phyloP scores from a whole-genome alignment of 352 stramenopile species.

The Globisporangium recalcitrans region DNA sequence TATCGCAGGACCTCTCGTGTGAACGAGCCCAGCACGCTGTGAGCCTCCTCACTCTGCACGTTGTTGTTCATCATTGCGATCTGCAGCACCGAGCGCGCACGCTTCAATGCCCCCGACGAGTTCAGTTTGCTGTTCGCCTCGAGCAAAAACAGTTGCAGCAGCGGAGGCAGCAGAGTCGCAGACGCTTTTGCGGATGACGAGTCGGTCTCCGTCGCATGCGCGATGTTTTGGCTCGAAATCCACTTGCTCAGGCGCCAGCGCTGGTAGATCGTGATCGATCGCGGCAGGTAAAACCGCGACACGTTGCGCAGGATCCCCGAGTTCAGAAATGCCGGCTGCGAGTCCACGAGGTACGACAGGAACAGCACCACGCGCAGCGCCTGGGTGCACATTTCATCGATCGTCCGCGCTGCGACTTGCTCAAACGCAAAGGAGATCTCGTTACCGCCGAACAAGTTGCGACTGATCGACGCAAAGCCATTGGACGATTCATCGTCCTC shows the following conservation, averaged over 20 bases:
- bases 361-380: conserved; percentile 61
- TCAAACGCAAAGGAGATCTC: conserved; percentile 59
- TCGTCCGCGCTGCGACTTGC: conserved; percentile 47
- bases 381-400: conserved; percentile 63
- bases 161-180: conserved; percentile 39
- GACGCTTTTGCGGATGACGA: conserved; percentile 34
- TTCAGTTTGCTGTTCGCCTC: conserved; percentile 56
- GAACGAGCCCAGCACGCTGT: conserved; percentile 48
- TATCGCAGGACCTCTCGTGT: conserved; percentile 50
- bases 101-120: conserved; percentile 38
- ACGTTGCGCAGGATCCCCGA: conserved; percentile 36
- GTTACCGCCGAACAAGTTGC: conserved; percentile 37
- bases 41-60: conserved; percentile 49
- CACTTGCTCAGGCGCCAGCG: conserved; percentile 63
- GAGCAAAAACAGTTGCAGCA: conserved; percentile 62
- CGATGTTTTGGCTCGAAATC: conserved; percentile 55
- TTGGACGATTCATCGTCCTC: conserved; percentile 16
- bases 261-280: conserved; percentile 65
- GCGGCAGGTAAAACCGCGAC: conserved; percentile 40
- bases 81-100: conserved; percentile 42
- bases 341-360: conserved; percentile 56
- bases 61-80: conserved; percentile 30
- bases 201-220: conserved; percentile 43
- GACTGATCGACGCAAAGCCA: conserved; percentile 12
- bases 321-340: conserved; percentile 46